Evolutionary conservation across 75 land plant genomes (phyloP), one percentile per base, ranked within the genome.

Genomic region (Cupressus sempervirens): DNA sequence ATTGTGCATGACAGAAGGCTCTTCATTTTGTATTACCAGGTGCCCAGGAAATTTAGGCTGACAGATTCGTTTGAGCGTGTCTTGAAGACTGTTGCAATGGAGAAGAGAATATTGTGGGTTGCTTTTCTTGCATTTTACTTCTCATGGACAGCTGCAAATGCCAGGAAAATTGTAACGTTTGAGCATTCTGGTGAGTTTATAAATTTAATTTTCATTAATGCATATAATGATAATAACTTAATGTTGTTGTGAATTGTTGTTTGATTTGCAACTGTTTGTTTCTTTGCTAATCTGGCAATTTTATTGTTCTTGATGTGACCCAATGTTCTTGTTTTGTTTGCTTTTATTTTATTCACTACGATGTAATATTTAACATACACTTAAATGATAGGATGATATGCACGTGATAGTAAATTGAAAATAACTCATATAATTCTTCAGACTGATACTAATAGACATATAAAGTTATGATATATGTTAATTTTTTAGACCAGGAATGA

Each of bases 151-250:
- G 45, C 12, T 23, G 29, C 81, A 10, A 40, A 79, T n/a, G 81
- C 50, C 48, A 45, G 81, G 50, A 79, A 79, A 45, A 79, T 79
- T 79, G 81, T 79, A 8, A 79, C 45, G n/a, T 45, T 79, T n/a
- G 81, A 79, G 46, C 81, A 43, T 79, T 45, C 50, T 79, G 81
- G 81, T 79, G 81, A 79, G 81, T 62, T 62, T 62, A 6, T 23
- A 26, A 79, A 43, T 43, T 43, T n/a, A 43, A 45, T 79, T 23
- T 79, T n/a, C 10, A 7, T 79, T 41, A 79, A 10, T 79, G 48
- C 50, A 48, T 79, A 9, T 41, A 45, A 11, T n/a, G 50, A 79
- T 45, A 50, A 79, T 79, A 45, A 45, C 30, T 45, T 41, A 3
- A 79, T 41, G 11, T 38, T 18, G 30, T 12, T 26, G 10, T 79